Conservation (phyloP, 352 stramenopile species). For the Globisporangium lucens region DNA sequence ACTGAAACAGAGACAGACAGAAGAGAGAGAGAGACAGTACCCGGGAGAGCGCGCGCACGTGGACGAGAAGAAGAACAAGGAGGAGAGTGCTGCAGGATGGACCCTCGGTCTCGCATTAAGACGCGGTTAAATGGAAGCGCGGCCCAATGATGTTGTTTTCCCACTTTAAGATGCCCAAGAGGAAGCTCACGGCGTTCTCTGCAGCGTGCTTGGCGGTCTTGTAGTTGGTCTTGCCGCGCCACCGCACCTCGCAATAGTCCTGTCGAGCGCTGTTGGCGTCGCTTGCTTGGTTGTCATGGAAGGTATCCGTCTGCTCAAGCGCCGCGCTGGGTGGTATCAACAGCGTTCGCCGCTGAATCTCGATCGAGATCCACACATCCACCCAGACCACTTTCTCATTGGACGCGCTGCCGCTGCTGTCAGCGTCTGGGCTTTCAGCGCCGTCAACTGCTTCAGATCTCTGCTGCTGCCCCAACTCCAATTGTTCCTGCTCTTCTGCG, state of each 20-base stretch:
- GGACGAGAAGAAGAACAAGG: background rate
- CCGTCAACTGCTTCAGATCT: background rate
- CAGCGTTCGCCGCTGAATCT: constrained; percentile 19
- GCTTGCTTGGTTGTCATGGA: background rate
- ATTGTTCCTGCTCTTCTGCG: constrained; percentile 13
- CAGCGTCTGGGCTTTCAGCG: background rate
- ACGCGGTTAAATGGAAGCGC: constrained; percentile 19
- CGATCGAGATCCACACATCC: constrained; percentile 28
- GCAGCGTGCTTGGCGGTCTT: constrained; percentile 23
- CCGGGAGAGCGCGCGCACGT: background rate
- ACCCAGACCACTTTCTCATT: constrained; percentile 32
- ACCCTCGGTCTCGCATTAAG: constrained; percentile 3
- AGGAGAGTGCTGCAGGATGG: background rate
- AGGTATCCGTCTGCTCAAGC: background rate
- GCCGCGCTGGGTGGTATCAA: background rate
- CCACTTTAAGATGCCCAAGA: constrained; percentile 20
- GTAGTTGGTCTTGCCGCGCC: constrained; percentile 22
- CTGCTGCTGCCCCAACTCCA: background rate
- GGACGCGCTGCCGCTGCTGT: background rate
- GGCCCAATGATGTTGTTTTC: constrained; percentile 19
- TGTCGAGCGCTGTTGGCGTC: background rate
- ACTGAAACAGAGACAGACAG: background rate
- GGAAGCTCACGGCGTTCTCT: constrained; percentile 20
- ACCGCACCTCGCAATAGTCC: constrained; percentile 22
- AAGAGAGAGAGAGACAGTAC: background rate